Conservation (phyloP, 2,329 filamentous ascomycete species). For the Alternaria triticina region DNA sequence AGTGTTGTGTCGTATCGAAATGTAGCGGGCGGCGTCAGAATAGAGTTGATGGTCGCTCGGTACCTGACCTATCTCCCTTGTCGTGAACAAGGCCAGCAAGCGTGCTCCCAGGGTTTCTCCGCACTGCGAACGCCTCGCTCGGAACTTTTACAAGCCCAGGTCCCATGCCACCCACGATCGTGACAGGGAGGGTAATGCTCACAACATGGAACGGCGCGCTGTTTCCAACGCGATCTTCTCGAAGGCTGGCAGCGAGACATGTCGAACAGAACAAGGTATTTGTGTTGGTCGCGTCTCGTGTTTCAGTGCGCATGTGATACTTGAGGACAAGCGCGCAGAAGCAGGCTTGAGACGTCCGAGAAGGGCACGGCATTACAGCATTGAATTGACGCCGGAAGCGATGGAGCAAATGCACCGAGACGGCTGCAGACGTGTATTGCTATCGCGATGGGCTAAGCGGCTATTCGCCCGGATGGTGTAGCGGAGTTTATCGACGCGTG, state of each 20-base stretch:
- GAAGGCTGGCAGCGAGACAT: constrained; percentile 29
- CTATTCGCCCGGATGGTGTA: constrained; percentile 21
- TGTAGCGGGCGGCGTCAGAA: constrained; percentile 34
- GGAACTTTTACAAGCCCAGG: constrained; percentile 48
- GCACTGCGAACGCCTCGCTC: constrained; percentile 47
- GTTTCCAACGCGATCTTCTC: constrained; percentile 37
- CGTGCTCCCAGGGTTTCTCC: constrained; percentile 48
- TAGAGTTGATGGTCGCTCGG: constrained; percentile 46
- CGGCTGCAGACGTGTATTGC: constrained; percentile 17
- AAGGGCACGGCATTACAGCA: constrained; percentile 22
- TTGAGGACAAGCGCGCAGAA: constrained; percentile 21
- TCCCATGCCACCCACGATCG: constrained; percentile 49
- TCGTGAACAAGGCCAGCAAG: constrained; percentile 41
- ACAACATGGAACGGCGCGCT: constrained; percentile 28
- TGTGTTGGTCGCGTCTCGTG: constrained; percentile 31
- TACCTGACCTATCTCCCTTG: constrained; percentile 47
- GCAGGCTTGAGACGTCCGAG: constrained; percentile 26
- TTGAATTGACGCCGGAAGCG: constrained; percentile 12
- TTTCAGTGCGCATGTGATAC: constrained; percentile 27
- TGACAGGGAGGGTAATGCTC: constrained; percentile 31
- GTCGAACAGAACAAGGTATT: background rate
- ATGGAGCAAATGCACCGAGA: constrained; percentile 27
- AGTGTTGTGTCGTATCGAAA: constrained; percentile 4
- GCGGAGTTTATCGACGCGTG: constrained; percentile 30
- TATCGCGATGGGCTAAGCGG: constrained; percentile 19